phyloP scores from a whole-genome alignment of 257 asterid genomes.

The Rauvolfia tetraphylla region DNA sequence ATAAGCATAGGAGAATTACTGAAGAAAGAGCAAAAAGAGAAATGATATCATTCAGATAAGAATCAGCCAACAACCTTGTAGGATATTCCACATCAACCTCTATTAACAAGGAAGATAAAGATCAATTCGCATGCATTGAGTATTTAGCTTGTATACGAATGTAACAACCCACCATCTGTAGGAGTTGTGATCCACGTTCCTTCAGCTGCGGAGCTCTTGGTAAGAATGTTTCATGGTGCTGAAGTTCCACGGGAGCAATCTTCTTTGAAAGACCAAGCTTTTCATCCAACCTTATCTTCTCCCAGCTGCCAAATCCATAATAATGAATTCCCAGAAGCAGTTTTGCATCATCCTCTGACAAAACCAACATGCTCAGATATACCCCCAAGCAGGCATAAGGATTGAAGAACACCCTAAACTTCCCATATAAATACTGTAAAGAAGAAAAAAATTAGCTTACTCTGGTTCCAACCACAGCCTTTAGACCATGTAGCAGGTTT shows the following conservation, averaged over 20 bases:
- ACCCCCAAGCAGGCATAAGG: background rate
- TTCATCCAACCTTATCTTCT: conserved; percentile 79
- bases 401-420: background rate
- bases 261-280: conserved; percentile 85
- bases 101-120: background rate
- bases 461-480: conserved; percentile 99
- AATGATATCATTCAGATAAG: background rate
- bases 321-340: conserved; percentile 89
- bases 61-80: background rate
- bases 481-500: conserved; percentile 98
- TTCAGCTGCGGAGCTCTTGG: conserved; percentile 98
- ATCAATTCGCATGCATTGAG: background rate
- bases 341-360: conserved; percentile 95
- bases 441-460: conserved; percentile 44
- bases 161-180: conserved; percentile 74
- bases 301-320: conserved; percentile 99
- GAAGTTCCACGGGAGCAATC: conserved; percentile 99
- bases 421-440: background rate
- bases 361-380: conserved; percentile 19
- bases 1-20: background rate
- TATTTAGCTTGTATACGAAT: background rate
- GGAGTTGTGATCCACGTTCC: conserved; percentile 91
- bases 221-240: conserved; percentile 93
- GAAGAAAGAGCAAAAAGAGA: background rate
- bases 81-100: background rate